Evolutionary conservation across 2,329 filamentous ascomycete genomes (phyloP), one percentile per base, ranked within the genome.

Genomic region (Gnomoniopsis sp.): DNA sequence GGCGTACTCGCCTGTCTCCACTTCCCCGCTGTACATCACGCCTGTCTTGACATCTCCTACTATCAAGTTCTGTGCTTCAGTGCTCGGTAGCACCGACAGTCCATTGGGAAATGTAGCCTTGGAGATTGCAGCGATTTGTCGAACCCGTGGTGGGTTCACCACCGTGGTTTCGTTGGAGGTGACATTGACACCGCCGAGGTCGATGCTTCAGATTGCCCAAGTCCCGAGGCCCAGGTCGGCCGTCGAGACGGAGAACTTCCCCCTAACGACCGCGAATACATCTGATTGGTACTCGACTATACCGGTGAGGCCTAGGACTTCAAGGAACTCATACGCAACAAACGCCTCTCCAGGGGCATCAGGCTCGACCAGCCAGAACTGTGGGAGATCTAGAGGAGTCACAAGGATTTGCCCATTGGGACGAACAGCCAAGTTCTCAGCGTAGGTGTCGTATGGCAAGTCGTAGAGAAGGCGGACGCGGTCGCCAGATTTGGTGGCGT

Each of bases 401-500:
- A 71, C 67, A 33, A 76, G 67, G n/a, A 76, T 61, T 26, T 71
- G 65, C 15, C 71, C 72, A 49, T 74, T 74, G n/a, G 65, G 53
- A 21, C 69, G 71, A 3, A 72, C 58, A 10, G 68, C 70, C 23
- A 77, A 64, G 54, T 77, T 76, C 59, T 77, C 75, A 36, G 52
- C 58, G 52, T 55, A 60, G 14, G 58, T 62, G 8, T 53, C 41
- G 17, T 49, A 47, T 11, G 60, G 60, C 34, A 61, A 62, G 15
- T 62, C 49, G 41, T 55, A 60, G 30, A 62, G 22, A 6, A 47
- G 57, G 22, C 21, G 47, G 23, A 57, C 43, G 0, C 38, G 30
- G 8, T 54, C 38, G 17, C 38, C 12, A 26, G 10, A 6, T 11
- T 26, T 36, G 3, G 43, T 41, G 22, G 19, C 8, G n/a, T 15